Percentiles rank a stretch among this genome's conserved stretches.
These are phyloP conservation scores for Penicillium expansum DNA, from an alignment of 2,329 filamentous ascomycete species.

Conservation along the genomic window DNA sequence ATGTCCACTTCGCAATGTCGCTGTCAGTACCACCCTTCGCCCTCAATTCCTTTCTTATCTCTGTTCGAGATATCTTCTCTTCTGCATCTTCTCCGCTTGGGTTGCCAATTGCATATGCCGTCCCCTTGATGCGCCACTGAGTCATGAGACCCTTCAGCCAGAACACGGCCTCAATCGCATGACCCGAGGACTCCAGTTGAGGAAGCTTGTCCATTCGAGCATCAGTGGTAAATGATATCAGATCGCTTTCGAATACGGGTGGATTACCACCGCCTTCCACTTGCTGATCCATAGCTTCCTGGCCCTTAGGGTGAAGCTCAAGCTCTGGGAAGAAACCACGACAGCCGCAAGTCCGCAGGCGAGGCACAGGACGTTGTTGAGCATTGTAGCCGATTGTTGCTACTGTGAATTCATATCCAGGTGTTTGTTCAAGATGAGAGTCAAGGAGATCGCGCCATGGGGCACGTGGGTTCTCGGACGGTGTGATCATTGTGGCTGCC, in stretches of 20 bases:
- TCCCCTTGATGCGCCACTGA: conserved; percentile 83
- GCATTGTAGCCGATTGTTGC: conserved; percentile 24
- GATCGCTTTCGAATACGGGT: conserved; percentile 67
- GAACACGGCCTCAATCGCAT: conserved; percentile 74
- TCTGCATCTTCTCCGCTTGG: conserved; percentile 61
- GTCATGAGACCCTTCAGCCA: conserved; percentile 69
- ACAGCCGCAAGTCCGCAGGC: conserved; percentile 68
- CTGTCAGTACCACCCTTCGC: conserved; percentile 33
- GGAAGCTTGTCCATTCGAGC: conserved; percentile 78
- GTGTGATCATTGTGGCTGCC: conserved; percentile 10
- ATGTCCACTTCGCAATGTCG: conserved; percentile 62
- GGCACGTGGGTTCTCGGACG: conserved; percentile 13
- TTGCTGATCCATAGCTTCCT: conserved; percentile 58
- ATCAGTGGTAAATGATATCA: conserved; percentile 83
- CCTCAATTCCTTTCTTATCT: conserved; percentile 60
- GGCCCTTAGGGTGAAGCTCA: conserved; percentile 67
- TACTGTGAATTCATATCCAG: conserved; percentile 28
- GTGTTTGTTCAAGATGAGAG: conserved; percentile 25
- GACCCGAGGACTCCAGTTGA: conserved; percentile 69
- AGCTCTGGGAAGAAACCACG: conserved; percentile 75
- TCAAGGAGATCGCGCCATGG: conserved; percentile 32
- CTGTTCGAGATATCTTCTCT: conserved; percentile 45
- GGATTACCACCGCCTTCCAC: conserved; percentile 56
- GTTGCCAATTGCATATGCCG: conserved; percentile 69
- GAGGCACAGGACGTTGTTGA: conserved; percentile 25